Evolutionary conservation across 139 green algal species (phyloP).

Genomic region (Chlamydomonas urium): DNA sequence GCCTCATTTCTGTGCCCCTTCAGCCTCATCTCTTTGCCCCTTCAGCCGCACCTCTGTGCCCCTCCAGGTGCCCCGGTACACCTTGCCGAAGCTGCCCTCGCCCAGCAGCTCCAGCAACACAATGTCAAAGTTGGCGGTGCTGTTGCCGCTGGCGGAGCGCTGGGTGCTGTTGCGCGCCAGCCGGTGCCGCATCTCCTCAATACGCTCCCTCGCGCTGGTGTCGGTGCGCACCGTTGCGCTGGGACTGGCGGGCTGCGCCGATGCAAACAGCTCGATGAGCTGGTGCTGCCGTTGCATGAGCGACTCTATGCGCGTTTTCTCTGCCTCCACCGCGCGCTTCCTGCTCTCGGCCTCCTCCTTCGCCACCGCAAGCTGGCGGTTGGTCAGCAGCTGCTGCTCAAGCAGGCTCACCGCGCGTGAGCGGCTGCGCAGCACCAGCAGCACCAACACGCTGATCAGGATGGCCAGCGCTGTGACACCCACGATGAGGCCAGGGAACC

Average conservation of each 20-base stretch:
- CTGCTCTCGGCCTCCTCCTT: no score
- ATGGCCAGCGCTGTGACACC: conserved; percentile 17
- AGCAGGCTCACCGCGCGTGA: conserved; percentile 4
- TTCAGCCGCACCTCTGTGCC: conserved; percentile 12
- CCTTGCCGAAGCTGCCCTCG: conserved; percentile 3
- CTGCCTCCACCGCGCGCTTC: no score
- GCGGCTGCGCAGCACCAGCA: conserved; percentile 23
- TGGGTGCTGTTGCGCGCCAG: not conserved
- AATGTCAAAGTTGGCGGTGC: not conserved
- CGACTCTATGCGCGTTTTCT: not conserved
- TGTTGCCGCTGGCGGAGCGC: not conserved
- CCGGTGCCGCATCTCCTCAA: not conserved
- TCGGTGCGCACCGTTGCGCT: no score
- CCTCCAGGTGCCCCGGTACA: conserved; percentile 19
- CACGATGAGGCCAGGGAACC: conserved; percentile 12
- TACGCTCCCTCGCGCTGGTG: not conserved
- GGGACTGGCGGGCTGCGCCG: no score
- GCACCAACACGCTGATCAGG: conserved; percentile 15
- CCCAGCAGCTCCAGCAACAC: not conserved
- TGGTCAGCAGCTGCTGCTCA: no score
- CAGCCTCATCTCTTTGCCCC: no score
- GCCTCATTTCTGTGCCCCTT: no score
- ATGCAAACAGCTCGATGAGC: not conserved
- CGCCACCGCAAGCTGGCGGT: no score
- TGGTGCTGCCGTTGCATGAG: not conserved